These are phyloP conservation scores for Edaphochlamys debaryana DNA, from an alignment of 139 green algal species.

Conservation along the genomic window DNA sequence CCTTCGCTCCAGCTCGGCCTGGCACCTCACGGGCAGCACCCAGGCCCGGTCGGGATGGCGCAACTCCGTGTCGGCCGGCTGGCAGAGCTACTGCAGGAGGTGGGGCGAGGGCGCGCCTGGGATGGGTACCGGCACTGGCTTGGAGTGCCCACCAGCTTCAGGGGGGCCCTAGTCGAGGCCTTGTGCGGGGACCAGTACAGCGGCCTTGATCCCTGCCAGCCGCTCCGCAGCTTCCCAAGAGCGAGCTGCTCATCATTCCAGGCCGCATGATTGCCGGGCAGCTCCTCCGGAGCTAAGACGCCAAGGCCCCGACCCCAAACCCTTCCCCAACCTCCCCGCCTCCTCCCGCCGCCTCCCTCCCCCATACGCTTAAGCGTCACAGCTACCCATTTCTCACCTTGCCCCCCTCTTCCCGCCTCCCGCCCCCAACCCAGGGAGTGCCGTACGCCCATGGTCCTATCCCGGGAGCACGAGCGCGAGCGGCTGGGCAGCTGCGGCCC, in stretches of 20 bases:
- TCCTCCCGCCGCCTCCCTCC: no score
- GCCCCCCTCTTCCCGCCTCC: background rate
- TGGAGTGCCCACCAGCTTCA: background rate
- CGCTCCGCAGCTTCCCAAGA: no score
- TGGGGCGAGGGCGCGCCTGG: background rate
- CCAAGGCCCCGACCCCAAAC: no score
- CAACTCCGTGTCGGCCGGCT: background rate
- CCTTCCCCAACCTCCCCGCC: no score
- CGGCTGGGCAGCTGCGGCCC: constrained; percentile 13
- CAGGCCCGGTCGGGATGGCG: background rate
- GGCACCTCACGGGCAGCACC: background rate
- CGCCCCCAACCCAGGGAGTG: background rate
- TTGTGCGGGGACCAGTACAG: no score
- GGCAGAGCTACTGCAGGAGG: constrained; percentile 16
- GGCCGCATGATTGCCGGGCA: no score
- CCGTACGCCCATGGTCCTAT: constrained; percentile 21
- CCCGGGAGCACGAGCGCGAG: constrained; percentile 17
- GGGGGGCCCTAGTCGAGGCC: background rate
- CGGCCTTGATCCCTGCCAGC: no score
- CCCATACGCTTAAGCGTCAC: background rate
- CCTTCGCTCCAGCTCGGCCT: constrained; percentile 10
- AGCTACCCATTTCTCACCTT: background rate
- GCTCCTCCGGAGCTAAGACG: no score
- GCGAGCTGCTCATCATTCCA: no score
- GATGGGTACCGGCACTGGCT: background rate